Conservation (phyloP, 2,329 filamentous ascomycete species). For the Ophiocordyceps camponoti-leonardi region DNA sequence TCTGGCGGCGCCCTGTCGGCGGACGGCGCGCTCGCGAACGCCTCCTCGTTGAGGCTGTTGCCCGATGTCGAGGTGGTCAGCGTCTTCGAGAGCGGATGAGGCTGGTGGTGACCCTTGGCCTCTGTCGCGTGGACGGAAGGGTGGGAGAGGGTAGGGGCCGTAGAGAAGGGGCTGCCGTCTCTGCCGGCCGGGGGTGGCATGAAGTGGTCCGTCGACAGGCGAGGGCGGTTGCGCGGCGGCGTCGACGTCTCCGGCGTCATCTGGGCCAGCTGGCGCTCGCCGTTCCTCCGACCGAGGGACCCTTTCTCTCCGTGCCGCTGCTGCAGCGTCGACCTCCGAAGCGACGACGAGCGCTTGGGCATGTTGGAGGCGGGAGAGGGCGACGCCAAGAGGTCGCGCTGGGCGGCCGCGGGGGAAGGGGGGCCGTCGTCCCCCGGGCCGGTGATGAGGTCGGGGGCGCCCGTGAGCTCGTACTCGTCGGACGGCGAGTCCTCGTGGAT, state of each 20-base stretch:
- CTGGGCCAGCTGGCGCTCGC: constrained; percentile 35
- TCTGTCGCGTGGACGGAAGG: constrained; percentile 35
- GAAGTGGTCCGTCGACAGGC: constrained; percentile 67
- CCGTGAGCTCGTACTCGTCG: constrained; percentile 37
- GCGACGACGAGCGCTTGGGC: constrained; percentile 54
- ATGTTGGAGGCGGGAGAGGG: constrained; percentile 34
- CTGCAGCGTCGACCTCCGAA: constrained; percentile 75
- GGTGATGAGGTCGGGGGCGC: constrained; percentile 9
- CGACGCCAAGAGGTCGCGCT: constrained; percentile 24
- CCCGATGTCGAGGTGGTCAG: constrained; percentile 75
- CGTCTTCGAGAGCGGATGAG: constrained; percentile 77
- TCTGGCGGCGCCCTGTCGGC: constrained; percentile 8
- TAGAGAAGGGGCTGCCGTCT: constrained; percentile 48
- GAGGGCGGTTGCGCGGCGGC: constrained; percentile 45
- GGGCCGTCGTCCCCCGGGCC: constrained; percentile 1
- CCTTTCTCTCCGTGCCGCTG: constrained; percentile 59
- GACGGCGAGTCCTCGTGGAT: constrained; percentile 28
- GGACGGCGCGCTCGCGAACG: constrained; percentile 13
- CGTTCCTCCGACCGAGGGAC: constrained; percentile 43
- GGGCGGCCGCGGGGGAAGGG: constrained; percentile 5
- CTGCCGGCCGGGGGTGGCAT: constrained; percentile 42
- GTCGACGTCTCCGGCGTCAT: constrained; percentile 36
- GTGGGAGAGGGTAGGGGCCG: constrained; percentile 31
- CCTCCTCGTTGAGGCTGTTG: constrained; percentile 61
- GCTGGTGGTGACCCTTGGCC: constrained; percentile 42